Evolutionary conservation across 2,329 filamentous ascomycete genomes (phyloP), one percentile per base, ranked within the genome.

Genomic region (Volutella citrinella): DNA sequence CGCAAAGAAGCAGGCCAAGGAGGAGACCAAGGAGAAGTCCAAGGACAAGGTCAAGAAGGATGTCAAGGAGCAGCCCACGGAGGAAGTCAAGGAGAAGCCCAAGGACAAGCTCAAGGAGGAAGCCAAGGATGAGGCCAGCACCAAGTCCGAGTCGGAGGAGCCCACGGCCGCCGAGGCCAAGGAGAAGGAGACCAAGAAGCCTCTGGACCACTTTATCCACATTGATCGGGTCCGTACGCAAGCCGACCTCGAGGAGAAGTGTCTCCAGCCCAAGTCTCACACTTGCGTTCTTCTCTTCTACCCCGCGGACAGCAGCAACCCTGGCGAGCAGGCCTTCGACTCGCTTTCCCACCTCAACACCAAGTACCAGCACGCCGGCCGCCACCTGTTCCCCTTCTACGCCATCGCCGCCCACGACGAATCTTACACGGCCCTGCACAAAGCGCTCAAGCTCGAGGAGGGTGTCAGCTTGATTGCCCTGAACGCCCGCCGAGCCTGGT

Each of bases 401-500:
- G 79, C 82, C 30, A 70, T 97, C 1, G 76, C 87, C 10, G 68
- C 68, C 25, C 67, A 72, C 22, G 45, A 61, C 19, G 57, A 57
- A 4, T 54, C 53, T 4, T 39, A 53, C 2, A 46, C 52, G 1
- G 84, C 84, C 46, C 40, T 68, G 3, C 52, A 51, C 16, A 49
- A 55, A 22, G 46, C 52, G 5, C 76, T 96, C 13, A 74, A 69
- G 1, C 69, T 96, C 15, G 60, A 63, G 1, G 66, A 68, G 2
- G 66, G 78, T 7, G 67, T 88, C 12, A 81, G 90, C 55, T 64
- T 97, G 27, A 70, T 97, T 34, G 89, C 89, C 12, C 61, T 95
- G 39, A 96, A 96, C 60, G 84, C 78, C 19, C 88, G 90, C 53
- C 80, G 89, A 34, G 75, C 77, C 25, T 98, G 93, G 93, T 94